Conservation (phyloP, 2,329 filamentous ascomycete species). For the Cercospora beticola region DNA sequence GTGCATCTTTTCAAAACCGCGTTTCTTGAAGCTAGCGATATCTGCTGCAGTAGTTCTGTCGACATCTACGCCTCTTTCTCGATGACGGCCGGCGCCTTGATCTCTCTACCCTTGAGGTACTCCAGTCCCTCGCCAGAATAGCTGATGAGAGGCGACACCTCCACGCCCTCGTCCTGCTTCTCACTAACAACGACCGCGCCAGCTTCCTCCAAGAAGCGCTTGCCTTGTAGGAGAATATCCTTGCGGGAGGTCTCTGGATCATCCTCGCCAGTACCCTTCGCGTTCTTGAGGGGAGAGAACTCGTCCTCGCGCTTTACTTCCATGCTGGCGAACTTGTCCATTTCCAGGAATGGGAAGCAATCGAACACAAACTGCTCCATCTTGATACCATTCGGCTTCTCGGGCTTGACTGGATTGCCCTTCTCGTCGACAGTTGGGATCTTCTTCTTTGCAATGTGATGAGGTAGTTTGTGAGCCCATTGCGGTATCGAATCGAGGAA, state of each 20-base stretch:
- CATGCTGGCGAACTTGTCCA: constrained; percentile 90
- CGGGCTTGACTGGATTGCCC: constrained; percentile 81
- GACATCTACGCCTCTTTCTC: constrained; percentile 51
- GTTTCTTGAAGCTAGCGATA: not conserved
- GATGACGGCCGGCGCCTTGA: constrained; percentile 64
- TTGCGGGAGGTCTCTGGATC: constrained; percentile 88
- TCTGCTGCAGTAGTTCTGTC: not conserved
- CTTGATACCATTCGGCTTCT: constrained; percentile 97
- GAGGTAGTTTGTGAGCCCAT: constrained; percentile 82
- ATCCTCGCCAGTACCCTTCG: constrained; percentile 80
- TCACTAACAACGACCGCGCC: constrained; percentile 73
- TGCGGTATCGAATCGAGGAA: constrained; percentile 89
- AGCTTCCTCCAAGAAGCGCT: constrained; percentile 77
- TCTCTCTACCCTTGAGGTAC: constrained; percentile 58
- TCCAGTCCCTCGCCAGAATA: constrained; percentile 69
- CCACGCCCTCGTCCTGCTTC: constrained; percentile 65
- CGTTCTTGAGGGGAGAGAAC: constrained; percentile 96
- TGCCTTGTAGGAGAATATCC: constrained; percentile 87
- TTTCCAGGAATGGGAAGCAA: constrained; percentile 84
- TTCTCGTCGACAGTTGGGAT: constrained; percentile 78
- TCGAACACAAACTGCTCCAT: constrained; percentile 99
- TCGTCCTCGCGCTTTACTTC: constrained; percentile 97
- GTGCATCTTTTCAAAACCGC: not conserved
- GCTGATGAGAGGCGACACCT: constrained; percentile 89
- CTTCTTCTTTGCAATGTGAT: constrained; percentile 98